A percentile compares a stretch with the other conserved stretches of the same genome.
These are phyloP conservation scores for Abortiporus biennis DNA, from an alignment of 1,284 basidiomycete genomes.

Conservation along the genomic window DNA sequence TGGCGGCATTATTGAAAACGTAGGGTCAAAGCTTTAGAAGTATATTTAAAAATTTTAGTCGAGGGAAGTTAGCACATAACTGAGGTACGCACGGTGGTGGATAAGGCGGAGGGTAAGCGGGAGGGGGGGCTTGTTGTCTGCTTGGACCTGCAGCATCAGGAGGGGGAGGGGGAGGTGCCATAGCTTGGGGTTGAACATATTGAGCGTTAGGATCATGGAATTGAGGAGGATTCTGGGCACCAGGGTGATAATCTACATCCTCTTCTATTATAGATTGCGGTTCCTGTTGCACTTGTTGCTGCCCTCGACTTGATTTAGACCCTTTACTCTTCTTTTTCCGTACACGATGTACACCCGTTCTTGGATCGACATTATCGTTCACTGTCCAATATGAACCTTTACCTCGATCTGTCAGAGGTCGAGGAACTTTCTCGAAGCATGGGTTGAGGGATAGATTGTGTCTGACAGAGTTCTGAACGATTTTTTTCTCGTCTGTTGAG, in stretches of 20 bases:
- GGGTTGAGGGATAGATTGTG: conserved; percentile 93
- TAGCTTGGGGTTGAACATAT: conserved; percentile 47
- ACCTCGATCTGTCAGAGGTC: conserved; percentile 82
- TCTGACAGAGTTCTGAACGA: conserved; percentile 80
- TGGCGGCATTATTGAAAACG: conserved; percentile 51
- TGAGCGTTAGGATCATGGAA: conserved; percentile 51
- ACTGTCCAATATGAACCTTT: conserved; percentile 88
- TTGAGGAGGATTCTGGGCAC: conserved; percentile 22
- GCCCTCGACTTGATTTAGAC: conserved; percentile 41
- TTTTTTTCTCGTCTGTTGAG: background rate
- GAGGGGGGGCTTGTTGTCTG: conserved; percentile 43
- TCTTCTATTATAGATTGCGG: conserved; percentile 14
- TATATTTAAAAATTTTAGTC: too few relatives aligned
- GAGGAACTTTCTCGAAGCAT: conserved; percentile 87
- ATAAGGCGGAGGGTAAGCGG: conserved; percentile 50
- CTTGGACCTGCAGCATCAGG: conserved; percentile 51
- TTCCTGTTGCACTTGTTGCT: conserved; percentile 12
- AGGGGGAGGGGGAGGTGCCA: too few relatives aligned
- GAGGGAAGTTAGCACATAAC: conserved; percentile 4
- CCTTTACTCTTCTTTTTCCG: conserved; percentile 73
- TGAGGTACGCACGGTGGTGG: conserved; percentile 10
- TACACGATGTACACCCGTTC: conserved; percentile 77
- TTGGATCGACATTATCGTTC: conserved; percentile 80
- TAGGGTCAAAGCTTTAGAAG: conserved; percentile 53
- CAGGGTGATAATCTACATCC: conserved; percentile 55